These are phyloP conservation scores for Syncephalastrum racemosum DNA, from an alignment of 371 early-diverging fungal genomes.

Conservation along the genomic window DNA sequence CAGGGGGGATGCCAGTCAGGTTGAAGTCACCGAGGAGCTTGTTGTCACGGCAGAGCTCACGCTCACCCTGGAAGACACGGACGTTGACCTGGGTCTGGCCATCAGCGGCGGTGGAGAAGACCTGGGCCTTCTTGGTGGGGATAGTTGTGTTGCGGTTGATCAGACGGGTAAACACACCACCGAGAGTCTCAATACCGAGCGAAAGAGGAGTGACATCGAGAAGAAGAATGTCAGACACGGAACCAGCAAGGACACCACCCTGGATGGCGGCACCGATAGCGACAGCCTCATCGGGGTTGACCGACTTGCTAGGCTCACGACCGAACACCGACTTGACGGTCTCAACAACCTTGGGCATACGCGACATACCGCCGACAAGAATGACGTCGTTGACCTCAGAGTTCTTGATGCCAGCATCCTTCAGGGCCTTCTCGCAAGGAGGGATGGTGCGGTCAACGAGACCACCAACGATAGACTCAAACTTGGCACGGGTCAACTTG, in stretches of 20 bases:
- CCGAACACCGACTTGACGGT: conserved; percentile 91
- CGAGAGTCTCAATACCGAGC: conserved; percentile 96
- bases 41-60: conserved; percentile 96
- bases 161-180: conserved; percentile 97
- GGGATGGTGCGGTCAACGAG: conserved; percentile 89
- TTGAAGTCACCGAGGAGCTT: conserved; percentile 98
- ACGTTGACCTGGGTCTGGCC: conserved; percentile 98
- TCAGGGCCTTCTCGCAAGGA: conserved; percentile 96
- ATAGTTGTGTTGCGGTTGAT: conserved; percentile 99
- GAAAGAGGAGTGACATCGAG: conserved; percentile 99
- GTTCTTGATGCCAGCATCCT: conserved; percentile 88
- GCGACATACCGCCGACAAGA: conserved; percentile 99
- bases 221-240: conserved; percentile 92
- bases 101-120: conserved; percentile 99
- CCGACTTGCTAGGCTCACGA: conserved; percentile 88
- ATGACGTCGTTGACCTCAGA: conserved; percentile 95
- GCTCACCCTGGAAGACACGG: conserved; percentile 99
- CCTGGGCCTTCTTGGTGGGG: conserved; percentile 99
- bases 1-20: conserved; percentile 85
- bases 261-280: conserved; percentile 99
- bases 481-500: conserved; percentile 89
- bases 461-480: conserved; percentile 82
- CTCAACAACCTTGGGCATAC: conserved; percentile 97
- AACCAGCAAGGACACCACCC: conserved; percentile 96
- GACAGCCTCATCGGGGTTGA: conserved; percentile 99